Percentiles rank a stretch among this genome's conserved stretches.
Evolutionary conservation across 2,329 filamentous ascomycete species (phyloP).

Genomic region (Diaporthe sp.): DNA sequence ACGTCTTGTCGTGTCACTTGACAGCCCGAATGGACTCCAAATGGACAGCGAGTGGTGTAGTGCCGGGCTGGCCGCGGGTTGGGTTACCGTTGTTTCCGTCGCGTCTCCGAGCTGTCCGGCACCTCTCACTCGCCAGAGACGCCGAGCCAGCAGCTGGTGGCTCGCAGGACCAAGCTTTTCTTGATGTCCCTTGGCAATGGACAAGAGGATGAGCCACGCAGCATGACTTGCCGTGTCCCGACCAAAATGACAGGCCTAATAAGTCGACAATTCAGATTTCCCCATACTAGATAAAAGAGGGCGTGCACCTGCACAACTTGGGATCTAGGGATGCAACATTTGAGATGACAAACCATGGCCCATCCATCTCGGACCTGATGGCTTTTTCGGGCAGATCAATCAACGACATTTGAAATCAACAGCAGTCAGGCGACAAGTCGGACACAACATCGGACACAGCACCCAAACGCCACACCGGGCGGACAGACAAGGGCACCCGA

Average conservation of each 20-base stretch:
- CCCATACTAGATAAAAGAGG: not conserved
- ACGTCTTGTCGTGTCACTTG: slow-evolving; percentile 15
- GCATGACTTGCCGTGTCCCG: slow-evolving; percentile 7
- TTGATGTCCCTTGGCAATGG: slow-evolving; percentile 4
- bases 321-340: not conserved
- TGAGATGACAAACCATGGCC: not conserved
- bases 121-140: not conserved
- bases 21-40: too few species aligned
- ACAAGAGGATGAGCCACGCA: slow-evolving; percentile 18
- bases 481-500: not conserved
- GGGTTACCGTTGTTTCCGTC: slow-evolving; percentile 4
- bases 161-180: slow-evolving; percentile 21
- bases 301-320: not conserved
- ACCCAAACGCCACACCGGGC: not conserved
- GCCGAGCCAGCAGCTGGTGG: not conserved
- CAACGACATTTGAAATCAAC: slow-evolving; percentile 3
- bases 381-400: not conserved
- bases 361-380: not conserved
- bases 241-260: not conserved
- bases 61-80: not conserved
- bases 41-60: not conserved
- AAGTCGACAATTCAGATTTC: not conserved
- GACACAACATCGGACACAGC: not conserved
- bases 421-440: not conserved
- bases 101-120: slow-evolving; percentile 5